Base-by-base conservation (phyloP, 2,329 filamentous ascomycete genomes). In the Nigrospora sphaerica region DNA sequence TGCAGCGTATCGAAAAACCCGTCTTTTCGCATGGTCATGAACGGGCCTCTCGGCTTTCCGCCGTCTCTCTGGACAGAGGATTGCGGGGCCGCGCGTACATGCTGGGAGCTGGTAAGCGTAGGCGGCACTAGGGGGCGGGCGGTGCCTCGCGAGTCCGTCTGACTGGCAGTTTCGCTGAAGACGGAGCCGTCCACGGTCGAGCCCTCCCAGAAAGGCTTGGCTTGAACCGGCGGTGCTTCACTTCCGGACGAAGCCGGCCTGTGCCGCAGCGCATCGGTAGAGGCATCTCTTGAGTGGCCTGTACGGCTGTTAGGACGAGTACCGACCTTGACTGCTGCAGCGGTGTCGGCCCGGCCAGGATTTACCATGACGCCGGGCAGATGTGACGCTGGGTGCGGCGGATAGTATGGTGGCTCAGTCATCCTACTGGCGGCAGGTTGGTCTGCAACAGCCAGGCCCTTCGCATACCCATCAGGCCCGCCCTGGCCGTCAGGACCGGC, bases 91-190 rank as follows among this genome's bases (percentile, higher is more conserved):
- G 23, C 5, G 23, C 23, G 23, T 6, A 9, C 23, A 10, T 28
- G 7, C 23, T 28, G 23, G 23, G 23, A 28, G 23, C 23, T 28
- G 23, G 23, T 28, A 28, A 5, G 23, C 23, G 10, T 32, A n/a
- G 37, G n/a, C 36, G 45, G 28, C 35, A 17, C 12, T 32, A 14
- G 12, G 46, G 53, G 56, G 48, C 54, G 52, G 16, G 55, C 48
- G 10, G 49, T 49, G 31, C 53, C 45, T 44, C 53, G 59, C 39
- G 57, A 48, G 38, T 61, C 60, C 51, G 51, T 47, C 48, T 60
- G 62, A 52, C 60, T 62, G 55, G 55, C 54, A 45, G 57, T 57
- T 40, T 64, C 61, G 49, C 61, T 63, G 50, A 62, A 62, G 46
- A 57, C 48, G 39, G 60, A 63, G 23, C 59, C 60, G 46, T 62